Evolutionary conservation across 805 yeast species (phyloP).

Genomic region (Saccharomycopsis javanensis): DNA sequence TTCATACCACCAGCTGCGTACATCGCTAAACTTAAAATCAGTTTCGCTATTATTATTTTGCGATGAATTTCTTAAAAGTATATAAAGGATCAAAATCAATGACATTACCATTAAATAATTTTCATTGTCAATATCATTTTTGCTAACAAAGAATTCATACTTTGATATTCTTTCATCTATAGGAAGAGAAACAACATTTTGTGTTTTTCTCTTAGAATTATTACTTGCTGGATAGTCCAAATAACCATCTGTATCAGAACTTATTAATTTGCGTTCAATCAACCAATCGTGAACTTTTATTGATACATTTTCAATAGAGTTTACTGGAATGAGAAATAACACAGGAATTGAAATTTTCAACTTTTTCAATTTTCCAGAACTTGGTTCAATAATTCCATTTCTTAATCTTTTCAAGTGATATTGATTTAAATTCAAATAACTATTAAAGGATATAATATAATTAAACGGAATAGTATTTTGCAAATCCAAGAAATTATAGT

Average conservation of each 20-base stretch:
- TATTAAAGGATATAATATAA: constrained; percentile 41
- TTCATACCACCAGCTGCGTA: background rate
- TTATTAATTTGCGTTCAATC: constrained; percentile 13
- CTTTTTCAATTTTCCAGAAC: background rate
- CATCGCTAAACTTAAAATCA: background rate
- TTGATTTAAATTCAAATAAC: constrained; percentile 27
- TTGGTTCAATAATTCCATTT: constrained; percentile 10
- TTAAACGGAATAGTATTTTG: constrained; percentile 25
- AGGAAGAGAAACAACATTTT: background rate
- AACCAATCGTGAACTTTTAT: constrained; percentile 20
- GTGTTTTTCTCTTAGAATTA: background rate
- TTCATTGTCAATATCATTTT: background rate
- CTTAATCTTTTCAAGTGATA: constrained; percentile 26
- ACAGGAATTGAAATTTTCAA: constrained; percentile 27
- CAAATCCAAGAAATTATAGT: constrained; percentile 13
- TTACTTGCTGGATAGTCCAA: background rate
- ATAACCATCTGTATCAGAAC: constrained; percentile 5
- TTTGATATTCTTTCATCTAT: constrained; percentile 1
- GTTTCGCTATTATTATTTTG: background rate
- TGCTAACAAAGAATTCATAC: background rate
- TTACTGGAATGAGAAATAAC: constrained; percentile 35
- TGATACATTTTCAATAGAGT: constrained; percentile 37
- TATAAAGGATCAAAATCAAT: background rate
- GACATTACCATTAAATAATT: background rate
- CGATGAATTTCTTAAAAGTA: background rate